Base-by-base conservation (phyloP, 305 asterid genomes). In the Fraxinus xanthoxyloides region DNA sequence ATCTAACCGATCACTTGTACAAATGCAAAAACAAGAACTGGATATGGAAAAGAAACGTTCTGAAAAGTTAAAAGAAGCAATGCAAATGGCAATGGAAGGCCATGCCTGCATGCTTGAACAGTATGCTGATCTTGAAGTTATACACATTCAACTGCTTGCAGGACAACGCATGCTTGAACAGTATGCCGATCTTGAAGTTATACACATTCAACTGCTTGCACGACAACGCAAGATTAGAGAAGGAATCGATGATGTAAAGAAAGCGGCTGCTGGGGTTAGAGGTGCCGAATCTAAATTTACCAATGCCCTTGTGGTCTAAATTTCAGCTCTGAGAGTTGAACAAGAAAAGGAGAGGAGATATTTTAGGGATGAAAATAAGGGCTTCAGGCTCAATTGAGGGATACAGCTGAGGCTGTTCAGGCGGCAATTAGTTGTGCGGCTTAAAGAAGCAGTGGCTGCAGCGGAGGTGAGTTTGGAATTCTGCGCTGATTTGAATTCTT, bases 31-130 rank as follows among this genome's bases (percentile, higher is more conserved):
- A 88, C 93, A 92, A 82, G 98, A 92, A 87, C 84, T 97, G 77
- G 92, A 88, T 26, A 90, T 88, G 82, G 98, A 97, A 88, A 94
- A 85, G 86, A 90, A 93, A 86, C 93, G 97, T 85, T 90, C 91
- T 7, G 96, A 94, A 73, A 98, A 97, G 91, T 93, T 94, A 78
- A 92, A 92, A 86, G 98, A 97, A 89, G 99, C 98, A 79, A 92
- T 97, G 97, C 97, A 92, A 91, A 85, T 94, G 94, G 98, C 99
- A 77, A 93, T 97, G 96, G 97, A 97, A 85, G 97, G 99, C 80
- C 99, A 97, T 86, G 97, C 99, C 51, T 94, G 98, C 84, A 92
- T 97, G 99, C 97, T 97, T 61, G 99, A 97, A 87, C 98, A 94
- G 81, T 97, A 97, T 83, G 98, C 95, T 36, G 99, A 97, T 54